Percentiles rank a stretch among this genome's conserved stretches.
Conservation (phyloP, 1,284 basidiomycete species). For the Moniliella sp. region DNA sequence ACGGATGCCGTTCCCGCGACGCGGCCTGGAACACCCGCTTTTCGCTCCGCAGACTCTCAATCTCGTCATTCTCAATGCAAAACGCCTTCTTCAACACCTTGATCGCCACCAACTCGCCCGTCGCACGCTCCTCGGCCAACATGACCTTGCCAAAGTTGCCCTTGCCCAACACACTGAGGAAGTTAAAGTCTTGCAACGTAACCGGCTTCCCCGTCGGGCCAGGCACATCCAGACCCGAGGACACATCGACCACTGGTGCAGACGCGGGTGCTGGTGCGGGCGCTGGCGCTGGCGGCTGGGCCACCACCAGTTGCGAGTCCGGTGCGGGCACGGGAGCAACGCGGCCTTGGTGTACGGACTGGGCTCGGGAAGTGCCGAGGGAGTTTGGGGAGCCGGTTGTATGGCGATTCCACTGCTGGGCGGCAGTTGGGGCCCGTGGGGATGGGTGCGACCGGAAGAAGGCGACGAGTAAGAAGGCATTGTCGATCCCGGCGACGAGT, state of each 20-base stretch:
- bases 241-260: background rate
- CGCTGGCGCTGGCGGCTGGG: background rate
- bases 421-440: no score
- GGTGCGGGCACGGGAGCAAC: no score
- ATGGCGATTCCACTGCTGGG: no score
- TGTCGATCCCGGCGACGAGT: no score
- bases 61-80: slow-evolving; percentile 98
- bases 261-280: background rate
- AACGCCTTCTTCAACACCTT: slow-evolving; percentile 99
- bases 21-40: slow-evolving; percentile 94
- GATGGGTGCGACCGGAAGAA: no score
- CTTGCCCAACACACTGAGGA: slow-evolving; percentile 90
- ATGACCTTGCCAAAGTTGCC: slow-evolving; percentile 99
- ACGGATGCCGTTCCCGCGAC: slow-evolving; percentile 84
- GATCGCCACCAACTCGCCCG: slow-evolving; percentile 78
- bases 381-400: no score
- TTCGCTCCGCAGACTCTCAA: slow-evolving; percentile 81
- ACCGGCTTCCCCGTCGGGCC: slow-evolving; percentile 81
- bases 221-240: slow-evolving; percentile 25
- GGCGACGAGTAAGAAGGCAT: no score
- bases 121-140: slow-evolving; percentile 91
- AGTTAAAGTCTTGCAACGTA: slow-evolving; percentile 96
- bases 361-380: no score
- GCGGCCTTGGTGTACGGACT: slow-evolving; percentile 2
- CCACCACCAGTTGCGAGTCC: background rate